A percentile compares a stretch with the other conserved stretches of the same genome.
These are phyloP conservation scores for Neopestalotiopsis clavispora DNA, from an alignment of 2,329 filamentous ascomycete species.

Conservation along the genomic window DNA sequence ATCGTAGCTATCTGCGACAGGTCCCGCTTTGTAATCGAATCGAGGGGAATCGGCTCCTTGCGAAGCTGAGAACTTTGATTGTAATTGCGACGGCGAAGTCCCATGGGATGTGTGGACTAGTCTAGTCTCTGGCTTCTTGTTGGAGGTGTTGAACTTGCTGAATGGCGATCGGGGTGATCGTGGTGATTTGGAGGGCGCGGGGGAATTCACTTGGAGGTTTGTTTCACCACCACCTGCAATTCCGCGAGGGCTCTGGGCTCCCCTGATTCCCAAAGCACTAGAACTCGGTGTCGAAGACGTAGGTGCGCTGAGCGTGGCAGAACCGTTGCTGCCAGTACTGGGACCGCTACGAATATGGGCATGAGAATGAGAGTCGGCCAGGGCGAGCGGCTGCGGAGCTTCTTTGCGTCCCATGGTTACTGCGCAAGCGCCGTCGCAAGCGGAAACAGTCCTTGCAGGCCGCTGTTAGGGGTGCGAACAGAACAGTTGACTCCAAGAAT, in stretches of 20 bases:
- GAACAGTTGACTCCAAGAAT: constrained; percentile 5
- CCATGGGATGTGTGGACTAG: constrained; percentile 10
- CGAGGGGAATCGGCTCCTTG: constrained; percentile 11
- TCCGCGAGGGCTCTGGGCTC: background rate
- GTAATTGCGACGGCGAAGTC: constrained; percentile 12
- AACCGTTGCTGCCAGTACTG: constrained; percentile 3
- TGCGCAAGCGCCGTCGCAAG: constrained; percentile 24
- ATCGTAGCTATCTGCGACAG: constrained; percentile 15
- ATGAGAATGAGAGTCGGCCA: constrained; percentile 47
- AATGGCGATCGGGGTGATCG: constrained; percentile 38
- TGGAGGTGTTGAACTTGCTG: constrained; percentile 34
- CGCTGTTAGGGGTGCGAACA: constrained; percentile 6
- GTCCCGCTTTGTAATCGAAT: constrained; percentile 20
- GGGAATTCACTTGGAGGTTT: constrained; percentile 31
- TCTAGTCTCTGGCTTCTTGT: constrained; percentile 29
- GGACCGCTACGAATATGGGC: constrained; percentile 36
- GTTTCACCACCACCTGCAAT: constrained; percentile 18
- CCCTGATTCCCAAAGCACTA: constrained; percentile 3
- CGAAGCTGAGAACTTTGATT: constrained; percentile 17
- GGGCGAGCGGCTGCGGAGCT: constrained; percentile 61
- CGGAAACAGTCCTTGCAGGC: constrained; percentile 9
- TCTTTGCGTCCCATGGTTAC: constrained; percentile 60
- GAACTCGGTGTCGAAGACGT: constrained; percentile 14
- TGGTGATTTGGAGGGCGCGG: constrained; percentile 33
- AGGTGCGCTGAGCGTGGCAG: constrained; percentile 22